Evolutionary conservation across 2,329 filamentous ascomycete genomes (phyloP), one percentile per base, ranked within the genome.

Genomic region (Setomelanomma holmii): DNA sequence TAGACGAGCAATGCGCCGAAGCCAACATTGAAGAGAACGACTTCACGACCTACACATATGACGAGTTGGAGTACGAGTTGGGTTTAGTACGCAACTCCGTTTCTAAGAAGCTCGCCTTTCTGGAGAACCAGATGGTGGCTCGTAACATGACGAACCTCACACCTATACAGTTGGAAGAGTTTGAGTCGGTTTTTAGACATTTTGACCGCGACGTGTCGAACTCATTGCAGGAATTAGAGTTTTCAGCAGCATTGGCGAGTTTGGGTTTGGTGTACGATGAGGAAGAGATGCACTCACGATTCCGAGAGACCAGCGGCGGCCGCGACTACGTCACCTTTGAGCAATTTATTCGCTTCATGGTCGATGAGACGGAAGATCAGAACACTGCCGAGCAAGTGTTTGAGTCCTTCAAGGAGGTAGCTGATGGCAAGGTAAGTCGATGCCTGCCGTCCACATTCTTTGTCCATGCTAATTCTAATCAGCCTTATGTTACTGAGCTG

Each of bases 1-100:
- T 98, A 41, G 93, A 97, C 69, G 86, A 86, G 58, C 91, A 96
- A 76, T 99, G 95, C 73, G 85, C 88, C 54, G 93, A 98, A 79
- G 95, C 95, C 56, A 98, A 99, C 73, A 97, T 99, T 59, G 95
- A 99, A 76, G 95, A 99, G 70, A 99, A 99, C 75, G 95, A 99
- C 79, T 98, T 95, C 75, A 99, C 95, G n/a, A 98, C 93, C 7
- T 98, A 98, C 77, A 96, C 93, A 8, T 95, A 98, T 74, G 95
- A 99, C 71, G 95, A 99, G 76, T 83, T 99, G 36, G 87, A 87
- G 54, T 99, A 99, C 77, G 95, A 99, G 77, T 83, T 98, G 52
- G 88, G 91, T 14, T 83, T 99, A 23, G 95, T 98, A 51, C 93
- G 92, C 72, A 89, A 90, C 23, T 95, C 90, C 10, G 93, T 98